These are phyloP conservation scores for Lasiosphaeriaceae sp. DNA, from an alignment of 495 filamentous ascomycete species.

Conservation along the genomic window DNA sequence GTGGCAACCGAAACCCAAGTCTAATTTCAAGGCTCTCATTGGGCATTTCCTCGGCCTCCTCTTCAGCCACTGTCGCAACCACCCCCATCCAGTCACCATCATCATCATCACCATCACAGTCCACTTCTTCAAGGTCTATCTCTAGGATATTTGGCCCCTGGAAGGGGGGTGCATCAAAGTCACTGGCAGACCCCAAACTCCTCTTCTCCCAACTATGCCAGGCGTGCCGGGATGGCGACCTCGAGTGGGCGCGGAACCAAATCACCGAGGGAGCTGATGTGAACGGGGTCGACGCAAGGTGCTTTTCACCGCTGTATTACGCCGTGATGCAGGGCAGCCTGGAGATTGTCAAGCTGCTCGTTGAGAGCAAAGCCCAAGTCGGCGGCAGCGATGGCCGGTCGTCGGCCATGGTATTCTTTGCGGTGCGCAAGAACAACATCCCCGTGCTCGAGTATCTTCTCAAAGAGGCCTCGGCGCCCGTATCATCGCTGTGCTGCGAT, in stretches of 20 bases:
- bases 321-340: not conserved
- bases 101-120: not conserved
- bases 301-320: constrained; percentile 1
- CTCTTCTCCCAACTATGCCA: constrained; percentile 3
- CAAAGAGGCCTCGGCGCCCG: not conserved
- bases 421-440: constrained; percentile 3
- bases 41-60: too few species aligned
- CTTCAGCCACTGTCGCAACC: too few species aligned
- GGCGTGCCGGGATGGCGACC: constrained; percentile 5
- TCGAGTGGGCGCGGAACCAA: constrained; percentile 1
- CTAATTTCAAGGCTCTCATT: too few species aligned
- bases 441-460: not conserved
- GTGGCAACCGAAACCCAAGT: too few species aligned
- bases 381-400: constrained; percentile 2
- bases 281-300: not conserved
- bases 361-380: not conserved
- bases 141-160: not conserved
- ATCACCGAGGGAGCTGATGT: not conserved
- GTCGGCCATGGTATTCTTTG: constrained; percentile 3
- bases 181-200: not conserved
- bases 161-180: not conserved
- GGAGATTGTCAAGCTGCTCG: constrained; percentile 3
- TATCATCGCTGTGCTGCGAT: not conserved
- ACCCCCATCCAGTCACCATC: not conserved
- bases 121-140: not conserved